Evolutionary conservation across 2,329 filamentous ascomycete species (phyloP), one percentile per base, ranked within the genome.

Genomic region (Polychaeton citri): DNA sequence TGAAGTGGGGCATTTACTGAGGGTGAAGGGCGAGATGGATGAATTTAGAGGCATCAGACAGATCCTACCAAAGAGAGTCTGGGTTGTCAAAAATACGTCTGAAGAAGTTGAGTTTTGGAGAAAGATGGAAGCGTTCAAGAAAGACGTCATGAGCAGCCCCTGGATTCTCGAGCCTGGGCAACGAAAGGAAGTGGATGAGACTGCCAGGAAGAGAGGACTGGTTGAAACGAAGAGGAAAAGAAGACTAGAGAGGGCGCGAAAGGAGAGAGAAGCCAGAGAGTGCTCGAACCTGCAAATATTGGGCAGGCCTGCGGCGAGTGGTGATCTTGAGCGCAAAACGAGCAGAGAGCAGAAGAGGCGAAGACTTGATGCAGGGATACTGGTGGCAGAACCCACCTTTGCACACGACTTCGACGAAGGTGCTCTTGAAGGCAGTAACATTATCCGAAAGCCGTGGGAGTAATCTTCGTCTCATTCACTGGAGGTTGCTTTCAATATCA

Each of bases 1-100:
- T 5, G 57, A 60, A 26, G 55, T 68, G 15, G 73, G 73, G 3
- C 60, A 61, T 0, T 58, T 71, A 5, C 51, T 76, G 2, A 73
- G 73, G 39, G 58, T 68, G 3, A 76, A 78, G 45, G 71, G 73
- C 19, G 72, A 66, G 0, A 58, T 78, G 7, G 62, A 61, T 1
- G 57, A 52, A 8, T 76, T 71, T 46, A 64, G 71, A 4, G 53
- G 55, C 4, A 48, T 52, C 9, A 65, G 66, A 41, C 73, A 78
- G 45, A 41, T 78, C 6, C 58, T 69, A 12, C 52, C 76, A 18
- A 71, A 76, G 48, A 63, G 71, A 3, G 60, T 72, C 6, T 58
- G 53, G 26, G 38, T 65, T 0, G 51, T 78, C 1, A 49, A 50
- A 2, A 64, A 66, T 30, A 77, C 72, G 10, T 63, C 64, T 30